These are phyloP conservation scores for Globisporangium irregulare DNA, from an alignment of 352 stramenopile genomes.

Conservation along the genomic window DNA sequence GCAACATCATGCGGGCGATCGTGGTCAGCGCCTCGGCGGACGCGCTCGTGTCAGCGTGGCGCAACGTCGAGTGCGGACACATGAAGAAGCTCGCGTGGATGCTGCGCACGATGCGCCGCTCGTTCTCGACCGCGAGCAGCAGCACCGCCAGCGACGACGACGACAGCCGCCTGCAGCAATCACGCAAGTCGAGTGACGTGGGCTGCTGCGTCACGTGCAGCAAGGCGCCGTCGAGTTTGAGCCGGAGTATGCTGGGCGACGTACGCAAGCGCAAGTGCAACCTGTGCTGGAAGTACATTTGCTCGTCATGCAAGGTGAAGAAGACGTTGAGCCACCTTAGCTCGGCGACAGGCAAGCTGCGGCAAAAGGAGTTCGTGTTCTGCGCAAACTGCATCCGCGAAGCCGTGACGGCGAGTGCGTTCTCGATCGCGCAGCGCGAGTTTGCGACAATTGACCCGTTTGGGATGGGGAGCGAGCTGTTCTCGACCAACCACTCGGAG, in stretches of 20 bases:
- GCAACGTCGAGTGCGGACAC: constrained; percentile 10
- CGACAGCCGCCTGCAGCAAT: neutral
- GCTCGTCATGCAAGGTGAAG: constrained; percentile 9
- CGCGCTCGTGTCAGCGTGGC: constrained; percentile 3
- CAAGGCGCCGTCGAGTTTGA: constrained; percentile 4
- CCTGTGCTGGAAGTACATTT: constrained; percentile 10
- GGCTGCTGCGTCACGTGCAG: constrained; percentile 4
- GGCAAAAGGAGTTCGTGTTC: constrained; percentile 11
- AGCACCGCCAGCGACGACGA: constrained; percentile 53
- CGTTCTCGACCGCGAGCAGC: constrained; percentile 78
- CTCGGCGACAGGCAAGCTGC: neutral
- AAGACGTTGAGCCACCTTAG: constrained; percentile 14
- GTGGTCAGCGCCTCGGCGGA: constrained; percentile 37
- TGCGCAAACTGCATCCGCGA: neutral
- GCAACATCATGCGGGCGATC: constrained; percentile 32
- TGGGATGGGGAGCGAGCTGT: neutral
- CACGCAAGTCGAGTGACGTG: constrained; percentile 1
- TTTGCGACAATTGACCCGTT: neutral
- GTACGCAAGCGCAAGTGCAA: constrained; percentile 8
- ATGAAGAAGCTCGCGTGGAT: constrained; percentile 61
- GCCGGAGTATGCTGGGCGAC: neutral
- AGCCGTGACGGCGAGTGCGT: neutral
- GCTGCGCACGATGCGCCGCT: constrained; percentile 84
- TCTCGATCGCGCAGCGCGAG: constrained; percentile 9
- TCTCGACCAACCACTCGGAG: constrained; percentile 8